Percentiles rank a stretch among this genome's conserved stretches.
These are phyloP conservation scores for Forsythia suspensa DNA, from an alignment of 257 asterid genomes.

Conservation along the genomic window DNA sequence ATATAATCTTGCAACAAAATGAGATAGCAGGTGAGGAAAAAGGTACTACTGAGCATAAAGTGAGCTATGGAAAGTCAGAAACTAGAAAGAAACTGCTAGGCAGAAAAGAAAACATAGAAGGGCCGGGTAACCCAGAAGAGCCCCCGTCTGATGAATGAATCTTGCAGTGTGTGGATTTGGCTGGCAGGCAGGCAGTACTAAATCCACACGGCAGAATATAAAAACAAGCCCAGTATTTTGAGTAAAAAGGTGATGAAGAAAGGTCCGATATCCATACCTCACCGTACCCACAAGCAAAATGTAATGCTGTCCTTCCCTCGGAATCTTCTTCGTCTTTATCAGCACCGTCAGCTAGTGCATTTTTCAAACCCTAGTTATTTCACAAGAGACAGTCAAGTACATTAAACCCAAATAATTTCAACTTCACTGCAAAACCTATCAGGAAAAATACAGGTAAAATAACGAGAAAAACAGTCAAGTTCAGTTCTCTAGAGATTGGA, in stretches of 20 bases:
- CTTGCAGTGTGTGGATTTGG: too few species aligned
- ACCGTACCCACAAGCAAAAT: slow-evolving; percentile 98
- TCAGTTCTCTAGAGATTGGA: background rate
- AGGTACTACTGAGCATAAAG: too few species aligned
- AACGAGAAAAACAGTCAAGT: background rate
- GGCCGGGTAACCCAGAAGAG: too few species aligned
- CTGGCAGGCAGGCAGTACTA: background rate
- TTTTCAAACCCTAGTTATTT: slow-evolving; percentile 67
- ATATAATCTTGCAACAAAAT: too few species aligned
- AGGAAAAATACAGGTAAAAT: background rate
- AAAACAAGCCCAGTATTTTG: background rate
- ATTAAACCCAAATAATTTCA: background rate
- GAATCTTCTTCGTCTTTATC: slow-evolving; percentile 98
- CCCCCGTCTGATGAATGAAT: too few species aligned
- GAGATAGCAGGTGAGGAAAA: too few species aligned
- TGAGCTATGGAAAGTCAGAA: too few species aligned
- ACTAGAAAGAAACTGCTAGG: too few species aligned
- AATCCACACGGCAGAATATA: too few species aligned
- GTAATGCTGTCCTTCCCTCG: slow-evolving; percentile 97
- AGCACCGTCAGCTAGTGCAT: slow-evolving; percentile 80
- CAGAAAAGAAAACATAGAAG: too few species aligned
- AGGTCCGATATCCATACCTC: slow-evolving; percentile 56
- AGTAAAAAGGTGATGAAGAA: background rate
- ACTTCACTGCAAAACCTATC: background rate
- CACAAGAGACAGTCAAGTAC: background rate